Percentiles rank a stretch among this genome's conserved stretches.
Evolutionary conservation across 2,329 filamentous ascomycete species (phyloP).

Genomic region (Pseudogymnoascus sp.): DNA sequence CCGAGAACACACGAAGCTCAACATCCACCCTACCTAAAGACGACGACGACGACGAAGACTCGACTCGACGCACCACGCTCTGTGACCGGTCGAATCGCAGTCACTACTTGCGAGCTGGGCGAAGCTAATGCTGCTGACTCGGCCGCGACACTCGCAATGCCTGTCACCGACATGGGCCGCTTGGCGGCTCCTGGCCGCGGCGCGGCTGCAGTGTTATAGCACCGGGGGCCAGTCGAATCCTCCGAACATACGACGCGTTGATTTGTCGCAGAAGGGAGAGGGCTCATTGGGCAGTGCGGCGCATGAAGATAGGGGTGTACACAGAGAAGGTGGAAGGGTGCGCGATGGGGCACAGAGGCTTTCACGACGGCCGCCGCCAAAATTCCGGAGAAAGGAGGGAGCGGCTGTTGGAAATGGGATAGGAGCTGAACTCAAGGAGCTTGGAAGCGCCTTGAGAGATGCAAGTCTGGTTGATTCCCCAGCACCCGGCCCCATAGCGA

Average conservation of each 20-base stretch:
- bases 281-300: background rate
- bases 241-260: background rate
- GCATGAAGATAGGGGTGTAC: background rate
- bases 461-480: background rate
- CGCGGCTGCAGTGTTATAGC: conserved; percentile 5
- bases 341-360: conserved; percentile 1
- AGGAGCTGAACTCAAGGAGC: conserved; percentile 4
- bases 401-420: background rate
- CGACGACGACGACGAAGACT: background rate
- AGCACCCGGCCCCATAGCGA: background rate
- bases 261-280: background rate
- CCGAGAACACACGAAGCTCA: background rate
- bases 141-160: conserved; percentile 35
- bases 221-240: background rate
- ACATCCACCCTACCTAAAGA: background rate
- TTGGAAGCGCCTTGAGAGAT: background rate
- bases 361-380: background rate
- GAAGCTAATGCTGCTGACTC: conserved; percentile 38
- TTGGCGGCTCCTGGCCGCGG: conserved; percentile 22
- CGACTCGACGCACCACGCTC: background rate
- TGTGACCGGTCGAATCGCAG: conserved; percentile 9
- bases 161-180: conserved; percentile 35
- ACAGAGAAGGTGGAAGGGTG: background rate
- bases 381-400: background rate
- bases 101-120: conserved; percentile 21